Base-by-base conservation (phyloP, 2,329 filamentous ascomycete species). In the Dothiorella sarmentorum region DNA sequence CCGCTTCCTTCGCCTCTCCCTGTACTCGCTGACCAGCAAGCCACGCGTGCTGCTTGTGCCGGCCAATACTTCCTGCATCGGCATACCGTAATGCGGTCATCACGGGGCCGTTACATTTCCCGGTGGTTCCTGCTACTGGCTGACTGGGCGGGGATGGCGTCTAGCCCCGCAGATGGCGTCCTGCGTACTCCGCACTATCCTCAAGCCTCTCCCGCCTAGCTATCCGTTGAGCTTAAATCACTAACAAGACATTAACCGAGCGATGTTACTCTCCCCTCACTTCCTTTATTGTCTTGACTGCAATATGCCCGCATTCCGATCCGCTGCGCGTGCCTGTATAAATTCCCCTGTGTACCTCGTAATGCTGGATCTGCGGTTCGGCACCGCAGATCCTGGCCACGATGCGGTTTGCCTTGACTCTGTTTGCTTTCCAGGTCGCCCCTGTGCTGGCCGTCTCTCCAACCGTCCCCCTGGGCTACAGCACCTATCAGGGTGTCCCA, bases 391-490 rank as follows among this genome's bases (percentile, higher is more conserved):
- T 53, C 49, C 35, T 27, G 33, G 15, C 20, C 20, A n/a, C 10
- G 11, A 57, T 57, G 55, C 15, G 7, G 22, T 26, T n/a, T 22
- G 42, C 38, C n/a, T 18, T 26, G 55, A 17, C 11, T 7, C 18
- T 47, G 24, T 17, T 47, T 11, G 35, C 37, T 13, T 4, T 49
- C n/a, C 11, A 17, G 1, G n/a, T 51, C 27, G 38, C 51, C 38
- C 73, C 31, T 38, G 55, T 57, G 42, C 55, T 45, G 22, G 55
- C 73, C 4, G 71, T 76, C 17, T 63, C 70, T 40, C 66, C 69
- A 5, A 58, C 71, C 2, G 84, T 90, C 3, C 75, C 88, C 61
- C 75, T 91, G 15, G 79, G 77, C 4, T 91, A 91, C 68, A 80
- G 84, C 15, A 80, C 76, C 17, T 90, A 90, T 66, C 69, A 78